A percentile compares a stretch with the other conserved stretches of the same genome.
Evolutionary conservation across 306 rosid species (phyloP).

Genomic region (Cyamopsis tetragonoloba): DNA sequence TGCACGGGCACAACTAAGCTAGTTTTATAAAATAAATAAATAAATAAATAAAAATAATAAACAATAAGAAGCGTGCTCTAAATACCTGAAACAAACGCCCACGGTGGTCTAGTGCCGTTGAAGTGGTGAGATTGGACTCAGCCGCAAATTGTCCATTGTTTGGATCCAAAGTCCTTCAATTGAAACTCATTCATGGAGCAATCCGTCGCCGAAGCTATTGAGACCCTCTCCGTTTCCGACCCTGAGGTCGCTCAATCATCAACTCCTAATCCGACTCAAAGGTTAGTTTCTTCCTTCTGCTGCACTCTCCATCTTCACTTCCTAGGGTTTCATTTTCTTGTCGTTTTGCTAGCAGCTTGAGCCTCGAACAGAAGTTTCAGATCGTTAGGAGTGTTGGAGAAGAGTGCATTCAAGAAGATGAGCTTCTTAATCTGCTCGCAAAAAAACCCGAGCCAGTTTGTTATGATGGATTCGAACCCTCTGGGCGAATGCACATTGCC

Average conservation of each 20-base stretch:
- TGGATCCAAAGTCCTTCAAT: too few species aligned
- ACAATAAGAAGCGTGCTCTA: too few species aligned
- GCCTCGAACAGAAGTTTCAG: slow-evolving; percentile 47
- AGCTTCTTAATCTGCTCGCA: slow-evolving; percentile 59
- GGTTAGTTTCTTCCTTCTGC: slow-evolving; percentile 12
- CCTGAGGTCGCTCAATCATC: slow-evolving; percentile 4
- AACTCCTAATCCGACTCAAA: slow-evolving; percentile 19
- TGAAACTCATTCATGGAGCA: too few species aligned
- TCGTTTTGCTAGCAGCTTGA: slow-evolving; percentile 31
- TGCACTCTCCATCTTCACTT: background rate
- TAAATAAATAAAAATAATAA: too few species aligned
- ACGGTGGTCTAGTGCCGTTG: too few species aligned
- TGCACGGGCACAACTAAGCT: too few species aligned
- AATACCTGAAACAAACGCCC: too few species aligned
- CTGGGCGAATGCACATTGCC: slow-evolving; percentile 96
- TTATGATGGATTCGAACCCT: slow-evolving; percentile 91
- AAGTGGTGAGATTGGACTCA: too few species aligned
- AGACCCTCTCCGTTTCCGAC: slow-evolving; percentile 42
- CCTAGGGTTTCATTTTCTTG: background rate
- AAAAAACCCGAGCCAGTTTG: slow-evolving; percentile 73
- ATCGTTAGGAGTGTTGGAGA: slow-evolving; percentile 71
- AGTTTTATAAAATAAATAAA: too few species aligned
- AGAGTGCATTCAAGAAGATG: slow-evolving; percentile 86
- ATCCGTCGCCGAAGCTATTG: slow-evolving; percentile 28
- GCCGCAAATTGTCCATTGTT: too few species aligned